Conservation (phyloP, 805 yeast genomes). For the Vanderwaltozyma tropicalis region DNA sequence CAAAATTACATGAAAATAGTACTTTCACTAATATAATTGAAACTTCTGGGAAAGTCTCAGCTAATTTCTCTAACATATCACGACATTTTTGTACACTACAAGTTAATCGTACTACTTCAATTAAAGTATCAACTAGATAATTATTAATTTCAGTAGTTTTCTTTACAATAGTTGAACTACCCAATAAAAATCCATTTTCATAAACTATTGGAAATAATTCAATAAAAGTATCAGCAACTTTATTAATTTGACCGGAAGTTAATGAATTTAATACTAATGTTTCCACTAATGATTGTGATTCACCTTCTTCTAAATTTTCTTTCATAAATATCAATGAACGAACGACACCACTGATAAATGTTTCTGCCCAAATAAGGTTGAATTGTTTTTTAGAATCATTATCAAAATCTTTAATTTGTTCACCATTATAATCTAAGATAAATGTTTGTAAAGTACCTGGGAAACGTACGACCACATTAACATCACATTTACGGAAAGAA, state of each 20-base stretch:
- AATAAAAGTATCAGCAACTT: constrained; percentile 18
- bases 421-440: constrained; percentile 14
- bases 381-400: constrained; percentile 45
- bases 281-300: constrained; percentile 60
- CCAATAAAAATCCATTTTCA: constrained; percentile 14
- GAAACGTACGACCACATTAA: constrained; percentile 55
- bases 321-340: constrained; percentile 41
- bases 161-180: constrained; percentile 18
- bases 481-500: constrained; percentile 47
- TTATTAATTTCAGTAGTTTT: constrained; percentile 18
- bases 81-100: constrained; percentile 13
- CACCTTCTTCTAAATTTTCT: constrained; percentile 48
- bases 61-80: constrained; percentile 11
- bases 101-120: constrained; percentile 19
- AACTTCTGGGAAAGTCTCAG: constrained; percentile 11
- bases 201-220: constrained; percentile 18
- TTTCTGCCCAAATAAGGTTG: constrained; percentile 43
- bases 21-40: constrained; percentile 21
- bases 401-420: constrained; percentile 14
- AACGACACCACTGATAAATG: constrained; percentile 47
- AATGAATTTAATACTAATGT: constrained; percentile 75
- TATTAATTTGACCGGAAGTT: constrained; percentile 18
- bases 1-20: constrained; percentile 21
- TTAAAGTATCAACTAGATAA: constrained; percentile 18
- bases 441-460: constrained; percentile 59